A percentile compares a stretch with the other conserved stretches of the same genome.
These are phyloP conservation scores for Acanthamoeba sp. DNA, from an alignment of 208 protist species.

Conservation along the genomic window DNA sequence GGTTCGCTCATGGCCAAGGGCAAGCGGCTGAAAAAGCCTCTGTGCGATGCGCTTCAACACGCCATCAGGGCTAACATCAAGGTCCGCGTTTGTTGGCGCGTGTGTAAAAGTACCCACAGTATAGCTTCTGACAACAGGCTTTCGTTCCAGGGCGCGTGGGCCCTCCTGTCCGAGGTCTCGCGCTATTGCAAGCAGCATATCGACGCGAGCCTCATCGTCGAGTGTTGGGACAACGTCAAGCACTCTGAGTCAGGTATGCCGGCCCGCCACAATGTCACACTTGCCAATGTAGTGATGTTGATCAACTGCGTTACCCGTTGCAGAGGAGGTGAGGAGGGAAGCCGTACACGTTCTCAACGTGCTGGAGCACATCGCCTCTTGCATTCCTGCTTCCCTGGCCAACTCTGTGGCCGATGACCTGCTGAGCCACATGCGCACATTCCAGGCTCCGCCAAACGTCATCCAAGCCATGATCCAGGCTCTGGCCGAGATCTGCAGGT, in stretches of 20 bases:
- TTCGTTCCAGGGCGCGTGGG: slow-evolving; percentile 54
- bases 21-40: slow-evolving; percentile 59
- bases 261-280: not conserved
- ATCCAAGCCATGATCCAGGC: slow-evolving; percentile 72
- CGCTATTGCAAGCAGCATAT: slow-evolving; percentile 53
- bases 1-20: slow-evolving; percentile 38
- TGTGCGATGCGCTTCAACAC: slow-evolving; percentile 67
- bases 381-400: not conserved
- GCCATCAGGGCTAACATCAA: slow-evolving; percentile 45
- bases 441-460: slow-evolving; percentile 16
- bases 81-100: not conserved
- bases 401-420: slow-evolving; percentile 30
- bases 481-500: slow-evolving; percentile 24
- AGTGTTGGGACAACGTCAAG: slow-evolving; percentile 59
- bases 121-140: not conserved
- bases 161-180: slow-evolving; percentile 32
- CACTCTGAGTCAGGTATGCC: slow-evolving; percentile 22
- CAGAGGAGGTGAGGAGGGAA: slow-evolving; percentile 54
- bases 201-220: not conserved
- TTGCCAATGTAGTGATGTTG: too few relatives aligned
- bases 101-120: too few relatives aligned
- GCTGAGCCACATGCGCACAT: slow-evolving; percentile 16
- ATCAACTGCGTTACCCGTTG: too few relatives aligned
- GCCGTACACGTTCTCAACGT: slow-evolving; percentile 13
- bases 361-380: slow-evolving; percentile 34